Percentiles rank a stretch among this genome's conserved stretches.
Evolutionary conservation across 495 filamentous ascomycete genomes (phyloP).

Genomic region (Hypoxylon subgilvum): DNA sequence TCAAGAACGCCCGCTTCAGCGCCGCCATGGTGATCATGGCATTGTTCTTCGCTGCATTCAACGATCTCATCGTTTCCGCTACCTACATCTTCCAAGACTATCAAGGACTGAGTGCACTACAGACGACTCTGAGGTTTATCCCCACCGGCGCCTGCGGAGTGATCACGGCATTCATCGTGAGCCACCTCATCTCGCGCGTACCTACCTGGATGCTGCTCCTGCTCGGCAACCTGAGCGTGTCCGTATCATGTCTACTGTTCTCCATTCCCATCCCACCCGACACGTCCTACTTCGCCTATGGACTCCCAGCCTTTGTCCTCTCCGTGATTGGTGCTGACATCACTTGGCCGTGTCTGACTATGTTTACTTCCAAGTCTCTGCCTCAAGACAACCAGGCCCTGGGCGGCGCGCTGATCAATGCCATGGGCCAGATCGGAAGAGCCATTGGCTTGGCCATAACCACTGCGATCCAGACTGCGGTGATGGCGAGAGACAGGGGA

Average conservation of each 20-base stretch:
- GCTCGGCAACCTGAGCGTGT: constrained; percentile 56
- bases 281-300: constrained; percentile 66
- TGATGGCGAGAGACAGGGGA: constrained; percentile 52
- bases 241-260: constrained; percentile 60
- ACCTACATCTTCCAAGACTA: constrained; percentile 70
- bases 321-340: constrained; percentile 66
- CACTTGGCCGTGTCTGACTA: constrained; percentile 61
- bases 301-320: constrained; percentile 63
- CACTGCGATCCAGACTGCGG: constrained; percentile 62
- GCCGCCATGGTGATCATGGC: constrained; percentile 66
- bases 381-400: constrained; percentile 66
- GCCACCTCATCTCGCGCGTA: constrained; percentile 60
- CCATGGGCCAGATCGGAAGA: constrained; percentile 63
- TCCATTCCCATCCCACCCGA: constrained; percentile 59
- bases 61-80: constrained; percentile 63
- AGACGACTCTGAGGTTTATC: constrained; percentile 67
- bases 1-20: constrained; percentile 58
- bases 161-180: constrained; percentile 56
- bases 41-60: constrained; percentile 66
- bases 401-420: constrained; percentile 66
- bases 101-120: constrained; percentile 57
- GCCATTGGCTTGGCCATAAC: constrained; percentile 64
- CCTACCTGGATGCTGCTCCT: constrained; percentile 60
- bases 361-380: constrained; percentile 64
- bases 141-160: constrained; percentile 63